A percentile compares a stretch with the other conserved stretches of the same genome.
phyloP scores from a whole-genome alignment of 2,329 filamentous ascomycete species.

The Aaosphaeria pasadenensis region DNA sequence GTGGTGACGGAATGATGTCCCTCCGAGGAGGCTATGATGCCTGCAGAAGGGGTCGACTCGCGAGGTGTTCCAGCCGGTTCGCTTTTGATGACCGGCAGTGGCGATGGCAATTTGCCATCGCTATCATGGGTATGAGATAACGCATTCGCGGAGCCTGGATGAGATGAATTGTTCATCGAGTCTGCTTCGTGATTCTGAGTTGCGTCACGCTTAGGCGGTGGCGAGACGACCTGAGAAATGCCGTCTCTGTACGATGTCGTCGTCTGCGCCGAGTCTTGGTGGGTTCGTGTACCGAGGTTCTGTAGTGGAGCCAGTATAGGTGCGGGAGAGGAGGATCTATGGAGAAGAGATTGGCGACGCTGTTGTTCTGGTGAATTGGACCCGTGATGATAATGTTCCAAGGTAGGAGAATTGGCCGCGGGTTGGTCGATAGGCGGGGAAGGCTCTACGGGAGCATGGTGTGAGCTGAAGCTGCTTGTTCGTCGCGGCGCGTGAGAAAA shows the following conservation, averaged over 20 bases:
- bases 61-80: conserved; percentile 39
- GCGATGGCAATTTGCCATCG: conserved; percentile 17
- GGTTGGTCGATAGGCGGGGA: conserved; percentile 33
- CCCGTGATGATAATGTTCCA: conserved; percentile 47
- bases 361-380: conserved; percentile 45
- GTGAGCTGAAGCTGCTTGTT: conserved; percentile 32
- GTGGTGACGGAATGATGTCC: conserved; percentile 16
- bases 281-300: conserved; percentile 10
- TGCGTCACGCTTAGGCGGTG: conserved; percentile 12
- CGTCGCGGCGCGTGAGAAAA: conserved; percentile 26
- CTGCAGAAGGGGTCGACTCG: conserved; percentile 28
- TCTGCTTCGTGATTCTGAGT: conserved; percentile 28
- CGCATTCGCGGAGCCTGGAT: conserved; percentile 8
- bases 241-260: conserved; percentile 17
- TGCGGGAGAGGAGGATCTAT: conserved; percentile 25
- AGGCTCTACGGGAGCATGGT: conserved; percentile 38
- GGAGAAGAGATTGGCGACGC: conserved; percentile 35
- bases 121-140: background rate
- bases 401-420: conserved; percentile 41
- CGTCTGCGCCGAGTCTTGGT: conserved; percentile 1
- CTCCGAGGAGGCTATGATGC: conserved; percentile 13
- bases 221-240: conserved; percentile 21
- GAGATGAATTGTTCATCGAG: conserved; percentile 11
- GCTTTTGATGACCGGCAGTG: conserved; percentile 38
- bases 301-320: conserved; percentile 42